Percentiles rank a stretch among this genome's conserved stretches.
Evolutionary conservation across 2,329 filamentous ascomycete species (phyloP).

Genomic region (Aureobasidium sp.): DNA sequence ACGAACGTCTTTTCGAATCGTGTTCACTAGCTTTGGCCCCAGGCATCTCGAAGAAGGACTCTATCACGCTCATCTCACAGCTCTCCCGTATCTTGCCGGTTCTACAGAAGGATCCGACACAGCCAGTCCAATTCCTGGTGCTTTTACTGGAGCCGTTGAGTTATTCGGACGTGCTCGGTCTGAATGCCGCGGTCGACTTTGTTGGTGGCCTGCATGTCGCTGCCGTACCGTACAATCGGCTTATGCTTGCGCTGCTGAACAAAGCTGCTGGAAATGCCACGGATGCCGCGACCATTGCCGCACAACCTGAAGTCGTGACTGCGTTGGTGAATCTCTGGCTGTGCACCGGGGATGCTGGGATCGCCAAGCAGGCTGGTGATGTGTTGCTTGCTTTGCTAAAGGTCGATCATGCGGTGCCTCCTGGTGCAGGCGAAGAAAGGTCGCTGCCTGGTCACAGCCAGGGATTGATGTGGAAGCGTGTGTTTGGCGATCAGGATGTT

Average conservation of each 20-base stretch:
- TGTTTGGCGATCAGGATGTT: constrained; percentile 55
- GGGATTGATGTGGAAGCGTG: constrained; percentile 53
- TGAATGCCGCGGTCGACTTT: constrained; percentile 47
- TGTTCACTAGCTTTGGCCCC: constrained; percentile 40
- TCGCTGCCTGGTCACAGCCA: constrained; percentile 32
- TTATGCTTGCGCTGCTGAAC: constrained; percentile 49
- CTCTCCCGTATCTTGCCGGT: constrained; percentile 46
- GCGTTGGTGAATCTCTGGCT: constrained; percentile 54
- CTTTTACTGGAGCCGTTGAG: constrained; percentile 43
- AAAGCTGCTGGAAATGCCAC: constrained; percentile 47
- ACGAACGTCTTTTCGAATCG: constrained; percentile 45
- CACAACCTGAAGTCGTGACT: constrained; percentile 47
- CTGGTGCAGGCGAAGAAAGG: constrained; percentile 28
- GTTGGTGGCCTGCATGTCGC: constrained; percentile 47
- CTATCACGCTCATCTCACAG: constrained; percentile 34
- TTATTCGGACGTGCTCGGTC: constrained; percentile 43
- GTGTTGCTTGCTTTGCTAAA: constrained; percentile 48
- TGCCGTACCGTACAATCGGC: constrained; percentile 45
- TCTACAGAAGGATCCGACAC: constrained; percentile 52
- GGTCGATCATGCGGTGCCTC: constrained; percentile 37
- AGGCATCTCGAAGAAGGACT: constrained; percentile 29
- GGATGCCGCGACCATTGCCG: constrained; percentile 53
- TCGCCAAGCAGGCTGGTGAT: constrained; percentile 48
- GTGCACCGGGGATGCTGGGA: constrained; percentile 47
- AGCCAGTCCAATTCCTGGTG: constrained; percentile 46